phyloP scores from a whole-genome alignment of 176 grass and related monocot species.

The Urochloa ruziziensis region DNA sequence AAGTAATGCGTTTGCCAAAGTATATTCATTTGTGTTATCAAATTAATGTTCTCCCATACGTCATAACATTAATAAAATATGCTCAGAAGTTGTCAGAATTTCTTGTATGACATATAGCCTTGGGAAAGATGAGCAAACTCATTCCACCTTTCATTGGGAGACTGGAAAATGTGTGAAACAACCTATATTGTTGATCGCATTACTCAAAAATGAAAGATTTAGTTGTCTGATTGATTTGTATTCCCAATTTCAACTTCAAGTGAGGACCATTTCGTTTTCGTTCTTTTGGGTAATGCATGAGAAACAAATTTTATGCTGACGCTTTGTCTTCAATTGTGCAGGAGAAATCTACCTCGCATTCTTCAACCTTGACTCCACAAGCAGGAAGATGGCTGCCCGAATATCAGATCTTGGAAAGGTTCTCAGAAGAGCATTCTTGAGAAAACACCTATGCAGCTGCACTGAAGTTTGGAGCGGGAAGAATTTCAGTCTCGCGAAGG shows the following conservation, averaged over 20 bases:
- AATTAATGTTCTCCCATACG: neutral
- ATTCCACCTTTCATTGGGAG: neutral
- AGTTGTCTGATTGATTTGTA: neutral
- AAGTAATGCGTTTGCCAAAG: neutral
- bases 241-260: neutral
- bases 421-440: slow-evolving; percentile 35
- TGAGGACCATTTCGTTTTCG: neutral
- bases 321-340: slow-evolving; percentile 20
- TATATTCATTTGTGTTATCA: neutral
- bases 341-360: slow-evolving; percentile 85
- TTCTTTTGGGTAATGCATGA: neutral
- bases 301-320: neutral
- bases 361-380: slow-evolving; percentile 65
- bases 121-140: neutral
- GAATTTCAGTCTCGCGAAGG: slow-evolving; percentile 10
- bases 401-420: slow-evolving; percentile 58
- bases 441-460: slow-evolving; percentile 40
- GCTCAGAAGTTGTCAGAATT: neutral
- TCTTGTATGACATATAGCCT: neutral
- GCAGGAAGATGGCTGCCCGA: slow-evolving; percentile 36
- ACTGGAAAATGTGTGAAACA: neutral
- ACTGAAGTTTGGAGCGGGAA: slow-evolving; percentile 58
- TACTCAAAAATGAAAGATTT: neutral
- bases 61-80: neutral
- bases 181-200: neutral